A percentile compares a stretch with the other conserved stretches of the same genome.
Conservation (phyloP, 306 rosid species). For the Cercis canadensis region DNA sequence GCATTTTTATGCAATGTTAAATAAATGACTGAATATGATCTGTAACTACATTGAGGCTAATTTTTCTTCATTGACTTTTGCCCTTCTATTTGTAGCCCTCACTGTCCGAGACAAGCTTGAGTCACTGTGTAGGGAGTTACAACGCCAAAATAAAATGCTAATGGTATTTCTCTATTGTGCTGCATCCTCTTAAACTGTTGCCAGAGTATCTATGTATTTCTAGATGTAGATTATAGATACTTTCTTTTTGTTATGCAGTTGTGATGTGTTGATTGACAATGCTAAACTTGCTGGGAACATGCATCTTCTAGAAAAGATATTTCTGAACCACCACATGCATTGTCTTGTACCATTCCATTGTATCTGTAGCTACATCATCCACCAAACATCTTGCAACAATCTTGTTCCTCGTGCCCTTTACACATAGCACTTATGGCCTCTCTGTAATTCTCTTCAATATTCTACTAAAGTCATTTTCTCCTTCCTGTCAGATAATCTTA, state of each 20-base stretch:
- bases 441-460: too few species aligned
- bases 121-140: slow-evolving; percentile 94
- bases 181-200: slow-evolving; percentile 40
- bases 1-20: slow-evolving; percentile 23
- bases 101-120: slow-evolving; percentile 91
- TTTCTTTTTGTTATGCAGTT: slow-evolving; percentile 19
- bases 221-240: slow-evolving; percentile 11
- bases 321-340: background rate
- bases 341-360: background rate
- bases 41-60: slow-evolving; percentile 21
- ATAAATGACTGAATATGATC: slow-evolving; percentile 28
- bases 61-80: slow-evolving; percentile 29
- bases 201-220: slow-evolving; percentile 19
- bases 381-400: too few species aligned
- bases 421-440: too few species aligned
- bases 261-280: slow-evolving; percentile 25
- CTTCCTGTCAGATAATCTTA: too few species aligned
- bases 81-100: slow-evolving; percentile 61
- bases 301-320: background rate
- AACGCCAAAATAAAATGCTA: slow-evolving; percentile 90
- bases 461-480: too few species aligned
- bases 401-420: too few species aligned
- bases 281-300: slow-evolving; percentile 22
- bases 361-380: too few species aligned
- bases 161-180: slow-evolving; percentile 65